phyloP scores from a whole-genome alignment of 208 protist genomes.

The Porcisia deanei region DNA sequence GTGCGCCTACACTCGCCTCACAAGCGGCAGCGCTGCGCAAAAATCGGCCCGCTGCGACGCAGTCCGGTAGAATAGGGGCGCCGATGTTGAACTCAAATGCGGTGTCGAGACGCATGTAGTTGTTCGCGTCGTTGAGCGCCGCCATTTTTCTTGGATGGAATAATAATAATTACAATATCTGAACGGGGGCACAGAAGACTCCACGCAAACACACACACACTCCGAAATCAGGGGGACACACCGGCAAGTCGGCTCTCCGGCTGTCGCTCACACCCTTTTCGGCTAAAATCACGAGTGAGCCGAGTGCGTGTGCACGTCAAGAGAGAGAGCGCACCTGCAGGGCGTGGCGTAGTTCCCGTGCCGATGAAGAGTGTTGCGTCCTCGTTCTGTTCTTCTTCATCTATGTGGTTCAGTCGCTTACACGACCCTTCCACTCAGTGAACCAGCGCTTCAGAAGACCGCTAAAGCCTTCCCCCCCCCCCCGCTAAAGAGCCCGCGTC shows the following conservation, averaged over 20 bases:
- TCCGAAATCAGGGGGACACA: not conserved
- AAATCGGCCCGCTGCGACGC: constrained; percentile 73
- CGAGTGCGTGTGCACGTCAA: not conserved
- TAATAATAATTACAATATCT: not conserved
- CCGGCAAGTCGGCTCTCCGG: not conserved
- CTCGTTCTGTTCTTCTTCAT: not conserved
- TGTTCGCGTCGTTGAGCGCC: constrained; percentile 7
- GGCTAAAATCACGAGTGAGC: not conserved
- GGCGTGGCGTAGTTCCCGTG: not conserved
- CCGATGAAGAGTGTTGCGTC: not conserved
- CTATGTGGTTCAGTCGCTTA: not conserved
- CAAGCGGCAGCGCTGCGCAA: constrained; percentile 30
- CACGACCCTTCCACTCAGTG: not conserved
- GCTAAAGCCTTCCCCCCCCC: no score
- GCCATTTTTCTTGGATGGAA: constrained; percentile 6
- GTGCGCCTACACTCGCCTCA: constrained; percentile 8
- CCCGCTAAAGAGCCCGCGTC: not conserved
- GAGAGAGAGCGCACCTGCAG: not conserved
- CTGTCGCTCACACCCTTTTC: not conserved
- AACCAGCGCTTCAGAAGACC: not conserved
- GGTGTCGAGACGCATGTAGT: constrained; percentile 47
- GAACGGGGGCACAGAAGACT: not conserved
- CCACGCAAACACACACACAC: not conserved
- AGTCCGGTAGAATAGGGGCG: constrained; percentile 47
- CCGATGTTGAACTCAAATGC: constrained; percentile 69